Evolutionary conservation across 2,329 filamentous ascomycete genomes (phyloP).

Genomic region (Coccinonectria pachysandricola): DNA sequence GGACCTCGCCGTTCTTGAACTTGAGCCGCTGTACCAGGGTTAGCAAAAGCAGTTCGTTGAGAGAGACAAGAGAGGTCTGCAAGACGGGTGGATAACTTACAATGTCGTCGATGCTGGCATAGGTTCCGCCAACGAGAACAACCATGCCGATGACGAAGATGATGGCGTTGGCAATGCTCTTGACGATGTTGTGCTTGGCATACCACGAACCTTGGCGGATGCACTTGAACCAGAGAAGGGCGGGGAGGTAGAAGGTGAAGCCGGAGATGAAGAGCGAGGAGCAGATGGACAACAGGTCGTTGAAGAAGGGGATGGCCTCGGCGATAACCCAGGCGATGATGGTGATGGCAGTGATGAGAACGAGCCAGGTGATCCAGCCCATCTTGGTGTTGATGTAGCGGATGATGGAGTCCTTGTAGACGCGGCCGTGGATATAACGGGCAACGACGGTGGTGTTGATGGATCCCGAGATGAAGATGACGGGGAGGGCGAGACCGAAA

Average conservation of each 20-base stretch:
- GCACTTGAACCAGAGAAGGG: slow-evolving; percentile 34
- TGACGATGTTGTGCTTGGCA: slow-evolving; percentile 20
- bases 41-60: slow-evolving; percentile 8
- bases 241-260: slow-evolving; percentile 32
- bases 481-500: slow-evolving; percentile 59
- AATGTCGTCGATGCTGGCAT: slow-evolving; percentile 22
- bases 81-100: slow-evolving; percentile 18
- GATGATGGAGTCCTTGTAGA: slow-evolving; percentile 29
- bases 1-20: slow-evolving; percentile 17
- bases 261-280: slow-evolving; percentile 40
- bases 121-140: slow-evolving; percentile 24
- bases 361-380: slow-evolving; percentile 44
- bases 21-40: slow-evolving; percentile 11
- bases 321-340: slow-evolving; percentile 60
- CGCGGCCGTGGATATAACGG: slow-evolving; percentile 33
- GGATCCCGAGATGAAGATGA: slow-evolving; percentile 64
- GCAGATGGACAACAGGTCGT: slow-evolving; percentile 45
- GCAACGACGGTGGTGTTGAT: slow-evolving; percentile 45
- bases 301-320: slow-evolving; percentile 61
- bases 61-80: neutral
- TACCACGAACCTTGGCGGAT: slow-evolving; percentile 22
- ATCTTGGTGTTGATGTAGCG: slow-evolving; percentile 34
- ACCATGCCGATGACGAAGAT: slow-evolving; percentile 22
- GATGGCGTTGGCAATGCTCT: slow-evolving; percentile 15
- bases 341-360: slow-evolving; percentile 47